Base-by-base conservation (phyloP, 257 asterid species). In the Linaria vulgaris region DNA sequence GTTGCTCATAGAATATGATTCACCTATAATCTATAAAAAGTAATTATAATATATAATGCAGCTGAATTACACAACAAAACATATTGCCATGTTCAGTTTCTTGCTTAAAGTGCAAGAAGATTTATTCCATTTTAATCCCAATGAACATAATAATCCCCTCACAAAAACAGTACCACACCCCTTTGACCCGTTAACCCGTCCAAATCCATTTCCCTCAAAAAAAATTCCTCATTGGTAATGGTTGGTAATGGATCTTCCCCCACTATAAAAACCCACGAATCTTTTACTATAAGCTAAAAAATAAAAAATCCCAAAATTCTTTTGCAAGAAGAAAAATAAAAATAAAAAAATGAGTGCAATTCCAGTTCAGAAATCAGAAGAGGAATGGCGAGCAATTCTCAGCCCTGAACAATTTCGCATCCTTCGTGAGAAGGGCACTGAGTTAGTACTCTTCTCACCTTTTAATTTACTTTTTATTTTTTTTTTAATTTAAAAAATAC, bases 361-460 rank as follows among this genome's bases (percentile, higher is more conserved):
- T 59, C 17, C 81, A 56, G 76, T 78, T 19, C 61, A 76, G 71
- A 88, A 79, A 65, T 70, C 94, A 12, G 95, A 82, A 74, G 95
- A 84, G 51, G 95, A 88, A 74, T 86, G 96, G 96, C 72, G 83
- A 20, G 88, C 85, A 12, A 47, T 81, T 66, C 89, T 86, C 69
- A 66, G 77, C 19, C 91, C 89, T 1, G 79, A 86, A 58, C 94
- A 89, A 77, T 89, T 84, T 61, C 91, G 64, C 16, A 81, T 89
- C 68, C 85, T 86, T 53, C 94, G 94, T 13, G 37, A 74, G 58
- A 89, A 89, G 69, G 96, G 83, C 77, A 86, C 94, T 1, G 95
- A 89, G 95, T 89, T 25, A 57, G 63, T 71, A 11, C 46, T 37
- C 9, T 4, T 24, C 31, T 15, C 19, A n/a, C n/a, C 12, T 14